phyloP scores from a whole-genome alignment of 2,329 filamentous ascomycete genomes.

The Xylariaceae sp. region DNA sequence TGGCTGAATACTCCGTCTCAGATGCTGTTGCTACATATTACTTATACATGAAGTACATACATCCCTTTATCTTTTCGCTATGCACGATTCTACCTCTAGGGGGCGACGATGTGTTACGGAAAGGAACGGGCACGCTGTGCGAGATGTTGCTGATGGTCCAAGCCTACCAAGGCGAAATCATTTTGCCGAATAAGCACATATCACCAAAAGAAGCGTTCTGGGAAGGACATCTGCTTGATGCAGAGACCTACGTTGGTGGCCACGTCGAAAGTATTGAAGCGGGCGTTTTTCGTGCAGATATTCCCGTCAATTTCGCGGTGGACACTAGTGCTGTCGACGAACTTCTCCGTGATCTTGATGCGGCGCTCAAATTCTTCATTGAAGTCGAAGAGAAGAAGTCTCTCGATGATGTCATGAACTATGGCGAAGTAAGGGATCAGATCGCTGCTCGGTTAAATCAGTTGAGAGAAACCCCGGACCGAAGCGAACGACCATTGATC shows the following conservation, averaged over 20 bases:
- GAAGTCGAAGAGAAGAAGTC: constrained; percentile 79
- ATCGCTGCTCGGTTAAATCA: constrained; percentile 66
- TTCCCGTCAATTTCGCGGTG: constrained; percentile 89
- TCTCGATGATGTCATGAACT: constrained; percentile 72
- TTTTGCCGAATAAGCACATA: constrained; percentile 93
- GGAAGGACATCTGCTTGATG: constrained; percentile 92
- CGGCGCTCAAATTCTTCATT: constrained; percentile 82
- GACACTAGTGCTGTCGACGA: constrained; percentile 87
- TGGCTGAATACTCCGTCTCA: constrained; percentile 97
- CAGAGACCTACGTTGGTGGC: constrained; percentile 95
- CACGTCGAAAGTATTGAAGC: constrained; percentile 99
- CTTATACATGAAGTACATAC: constrained; percentile 99
- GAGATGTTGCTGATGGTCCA: constrained; percentile 99
- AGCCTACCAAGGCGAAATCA: constrained; percentile 85
- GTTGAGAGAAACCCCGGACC: constrained; percentile 76
- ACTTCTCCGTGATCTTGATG: constrained; percentile 77
- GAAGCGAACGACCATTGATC: constrained; percentile 80
- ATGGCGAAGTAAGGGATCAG: constrained; percentile 76
- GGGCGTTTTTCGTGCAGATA: constrained; percentile 92
- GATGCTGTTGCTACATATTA: constrained; percentile 99
- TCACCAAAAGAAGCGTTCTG: constrained; percentile 89
- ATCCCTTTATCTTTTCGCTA: constrained; percentile 97
- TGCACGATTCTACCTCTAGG: constrained; percentile 94
- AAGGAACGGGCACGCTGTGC: constrained; percentile 96
- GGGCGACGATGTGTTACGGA: constrained; percentile 86